Evolutionary conservation across 1,139 yeast genomes (phyloP), one percentile per base, ranked within the genome.

Genomic region (Magnusiomyces suaveolens): DNA sequence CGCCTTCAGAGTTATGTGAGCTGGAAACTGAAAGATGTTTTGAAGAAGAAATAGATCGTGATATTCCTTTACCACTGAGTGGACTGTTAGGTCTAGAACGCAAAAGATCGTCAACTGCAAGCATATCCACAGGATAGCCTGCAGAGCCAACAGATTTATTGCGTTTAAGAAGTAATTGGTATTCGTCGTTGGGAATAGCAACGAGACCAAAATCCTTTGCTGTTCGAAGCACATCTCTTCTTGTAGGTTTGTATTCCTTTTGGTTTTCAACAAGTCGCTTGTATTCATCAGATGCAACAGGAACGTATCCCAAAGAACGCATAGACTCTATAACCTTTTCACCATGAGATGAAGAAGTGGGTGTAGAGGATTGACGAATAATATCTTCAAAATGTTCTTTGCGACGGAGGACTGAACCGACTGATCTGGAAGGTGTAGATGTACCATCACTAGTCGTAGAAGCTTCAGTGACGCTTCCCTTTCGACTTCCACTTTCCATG

Each of bases 141-240:
- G 58, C 60, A 20, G 43, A 24, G 6, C 43, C 38, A 23, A 23
- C 43, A 3, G 51, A 23, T 21, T 33, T 33, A 25, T 49, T 49
- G 29, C 59, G 58, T 41, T 64, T 63, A 38, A 66, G 55, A 20
- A 68, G 57, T 2, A 60, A 56, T 32, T 66, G 62, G 58, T 70
- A 70, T 47, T 73, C 77, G 0, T 68, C 72, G 8, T 63, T 54
- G 2, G 72, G 62, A 48, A 77, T 57, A 0, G 74, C 70, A 16
- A 70, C 69, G 52, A 71, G 63, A 4, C 77, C 79, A 53, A 68
- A 62, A 10, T 68, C 67, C 55, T 68, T 67, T 8, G 75, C 75
- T n/a, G 68, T 65, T 33, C 69, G 63, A 20, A 68, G 59, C 43
- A 72, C 62, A 43, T 72, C 75, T 4, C 70, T 66, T 55, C 64